Evolutionary conservation across 192 early-diverging fungal species (phyloP), one percentile per base, ranked within the genome.

Genomic region (Gigaspora rosea): DNA sequence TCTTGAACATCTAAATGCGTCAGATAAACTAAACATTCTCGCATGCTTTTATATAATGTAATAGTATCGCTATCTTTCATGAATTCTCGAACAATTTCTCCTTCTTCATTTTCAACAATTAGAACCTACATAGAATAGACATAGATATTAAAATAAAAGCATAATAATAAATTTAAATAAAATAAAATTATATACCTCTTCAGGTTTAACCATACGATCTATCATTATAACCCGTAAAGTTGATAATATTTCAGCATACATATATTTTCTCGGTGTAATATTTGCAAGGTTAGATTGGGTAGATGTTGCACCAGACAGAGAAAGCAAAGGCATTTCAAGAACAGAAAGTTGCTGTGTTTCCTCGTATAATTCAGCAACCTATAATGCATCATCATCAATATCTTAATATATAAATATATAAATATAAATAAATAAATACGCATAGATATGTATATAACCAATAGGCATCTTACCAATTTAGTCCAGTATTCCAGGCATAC

Each of bases 41-140:
- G 90, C 94, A 98, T 97, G 71, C 92, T 93, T 88, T 99, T 99
- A 89, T 99, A 99, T 12, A 98, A 82, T 4, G 93, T 93, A 78
- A 99, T 97, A 41, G 97, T 99, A 82, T 99, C 97, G 73, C 94
- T 95, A 82, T 98, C 98, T 82, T 97, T 97, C 81, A 98, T 86
- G 48, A 92, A 92, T 85, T 98, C 98, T 57, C 98, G 92, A 20
- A 99, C 97, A 86, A 98, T 95, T 86, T 98, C 98, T 58, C 98
- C 98, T 80, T 99, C 96, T 74, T 99, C 98, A 82, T 99, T 98
- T 80, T 98, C 96, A 27, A 97, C 96, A 68, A 99, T 92, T 46
- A 99, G 86, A 8, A 96, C 94, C 89, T 90, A 78, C 9, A 12
- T 9, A 11, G 58, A 12, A 32, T 35, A n/a, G 11, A 52, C 5